These are phyloP conservation scores for Cryptococcus wingfieldii DNA, from an alignment of 1,284 basidiomycete genomes.

Conservation along the genomic window DNA sequence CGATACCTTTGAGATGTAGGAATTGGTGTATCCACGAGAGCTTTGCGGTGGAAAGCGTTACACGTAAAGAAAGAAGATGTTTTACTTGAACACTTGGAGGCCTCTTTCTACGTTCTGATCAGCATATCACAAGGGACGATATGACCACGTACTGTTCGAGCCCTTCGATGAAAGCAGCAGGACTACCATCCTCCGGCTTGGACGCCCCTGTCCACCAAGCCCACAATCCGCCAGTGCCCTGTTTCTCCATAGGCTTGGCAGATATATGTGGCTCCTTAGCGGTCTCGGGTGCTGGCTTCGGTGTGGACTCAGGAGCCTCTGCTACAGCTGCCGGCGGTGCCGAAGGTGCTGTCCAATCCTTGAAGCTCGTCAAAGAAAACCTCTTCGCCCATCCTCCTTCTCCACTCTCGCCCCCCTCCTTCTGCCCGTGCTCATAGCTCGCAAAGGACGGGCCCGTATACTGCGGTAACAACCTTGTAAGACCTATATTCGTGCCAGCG, in stretches of 20 bases:
- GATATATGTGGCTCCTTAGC: not conserved
- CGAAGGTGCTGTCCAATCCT: constrained; percentile 42
- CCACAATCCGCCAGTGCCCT: constrained; percentile 69
- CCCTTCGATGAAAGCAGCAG: constrained; percentile 29
- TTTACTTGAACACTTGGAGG: constrained; percentile 64
- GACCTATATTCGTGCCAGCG: constrained; percentile 19
- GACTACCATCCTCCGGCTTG: constrained; percentile 40
- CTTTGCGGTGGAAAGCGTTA: constrained; percentile 77
- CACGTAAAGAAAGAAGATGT: constrained; percentile 75
- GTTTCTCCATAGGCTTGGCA: constrained; percentile 55
- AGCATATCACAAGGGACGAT: constrained; percentile 2
- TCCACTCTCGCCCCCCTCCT: constrained; percentile 49
- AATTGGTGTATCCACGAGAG: constrained; percentile 75
- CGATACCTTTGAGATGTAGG: constrained; percentile 63
- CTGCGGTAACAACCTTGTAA: constrained; percentile 15
- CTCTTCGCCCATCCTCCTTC: constrained; percentile 57
- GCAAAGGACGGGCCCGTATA: constrained; percentile 13
- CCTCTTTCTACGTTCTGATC: constrained; percentile 52
- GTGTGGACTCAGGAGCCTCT: too few relatives aligned
- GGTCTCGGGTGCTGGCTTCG: not conserved
- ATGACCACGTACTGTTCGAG: constrained; percentile 52
- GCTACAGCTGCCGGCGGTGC: too few relatives aligned
- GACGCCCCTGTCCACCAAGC: constrained; percentile 56
- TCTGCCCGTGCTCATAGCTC: constrained; percentile 20
- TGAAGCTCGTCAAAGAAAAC: constrained; percentile 67